A percentile compares a stretch with the other conserved stretches of the same genome.
Conservation (phyloP, 192 early-diverging fungal species). For the Podila verticillata region DNA sequence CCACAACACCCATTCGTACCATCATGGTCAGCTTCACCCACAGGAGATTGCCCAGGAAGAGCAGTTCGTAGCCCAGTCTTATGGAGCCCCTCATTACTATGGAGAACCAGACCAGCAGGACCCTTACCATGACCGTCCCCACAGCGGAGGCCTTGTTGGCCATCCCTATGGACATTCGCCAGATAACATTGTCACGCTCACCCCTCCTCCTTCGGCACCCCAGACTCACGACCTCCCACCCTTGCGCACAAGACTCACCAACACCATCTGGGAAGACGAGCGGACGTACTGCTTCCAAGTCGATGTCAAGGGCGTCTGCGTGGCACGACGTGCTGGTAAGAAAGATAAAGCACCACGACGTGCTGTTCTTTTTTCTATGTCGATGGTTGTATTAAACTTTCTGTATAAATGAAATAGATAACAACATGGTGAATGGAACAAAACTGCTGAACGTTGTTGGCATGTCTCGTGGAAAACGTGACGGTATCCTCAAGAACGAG, state of each 20-base stretch:
- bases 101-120: constrained; percentile 33
- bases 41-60: constrained; percentile 9
- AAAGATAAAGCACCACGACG: neutral
- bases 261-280: constrained; percentile 88
- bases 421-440: constrained; percentile 89
- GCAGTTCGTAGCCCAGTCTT: constrained; percentile 17
- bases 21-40: constrained; percentile 14
- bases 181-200: constrained; percentile 28
- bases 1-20: neutral
- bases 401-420: constrained; percentile 60
- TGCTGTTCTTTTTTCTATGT: constrained; percentile 3
- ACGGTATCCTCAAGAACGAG: constrained; percentile 89
- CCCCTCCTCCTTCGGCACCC: constrained; percentile 39
- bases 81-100: constrained; percentile 38
- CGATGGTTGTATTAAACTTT: neutral
- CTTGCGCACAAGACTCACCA: constrained; percentile 67
- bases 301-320: constrained; percentile 82
- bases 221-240: constrained; percentile 41
- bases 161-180: constrained; percentile 29
- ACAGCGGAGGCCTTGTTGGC: constrained; percentile 41
- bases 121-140: constrained; percentile 33
- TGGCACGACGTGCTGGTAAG: constrained; percentile 75
- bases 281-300: constrained; percentile 83
- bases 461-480: constrained; percentile 88
- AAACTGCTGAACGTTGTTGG: constrained; percentile 88